Conservation (phyloP, 2,329 filamentous ascomycete genomes). For the Aspergillus sp. region DNA sequence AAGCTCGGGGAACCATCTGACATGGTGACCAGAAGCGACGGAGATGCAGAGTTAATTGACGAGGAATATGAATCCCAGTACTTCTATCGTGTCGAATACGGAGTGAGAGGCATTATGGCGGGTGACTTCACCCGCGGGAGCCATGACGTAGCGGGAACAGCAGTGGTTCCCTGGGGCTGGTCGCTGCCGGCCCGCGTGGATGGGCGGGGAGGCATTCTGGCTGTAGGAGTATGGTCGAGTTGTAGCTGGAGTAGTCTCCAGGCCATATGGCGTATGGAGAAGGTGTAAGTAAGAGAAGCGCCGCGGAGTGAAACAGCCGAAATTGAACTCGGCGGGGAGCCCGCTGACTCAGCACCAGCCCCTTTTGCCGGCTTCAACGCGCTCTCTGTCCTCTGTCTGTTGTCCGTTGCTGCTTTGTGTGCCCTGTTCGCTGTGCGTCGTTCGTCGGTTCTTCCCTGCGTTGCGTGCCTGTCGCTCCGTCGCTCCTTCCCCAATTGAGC, state of each 20-base stretch:
- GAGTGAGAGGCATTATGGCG: too few species aligned
- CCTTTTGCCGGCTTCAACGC: constrained; percentile 19
- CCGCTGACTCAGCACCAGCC: constrained; percentile 26
- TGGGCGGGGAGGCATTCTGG: too few species aligned
- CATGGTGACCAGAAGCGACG: constrained; percentile 2
- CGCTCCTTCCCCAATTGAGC: background rate
- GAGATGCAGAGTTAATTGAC: background rate
- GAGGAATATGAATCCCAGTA: too few species aligned
- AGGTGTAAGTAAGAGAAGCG: background rate
- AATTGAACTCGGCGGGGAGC: constrained; percentile 5
- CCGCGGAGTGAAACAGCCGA: background rate
- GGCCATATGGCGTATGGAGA: background rate
- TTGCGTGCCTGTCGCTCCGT: background rate
- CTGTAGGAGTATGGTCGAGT: too few species aligned
- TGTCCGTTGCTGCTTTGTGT: background rate
- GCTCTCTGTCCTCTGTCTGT: background rate
- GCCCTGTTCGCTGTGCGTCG: background rate
- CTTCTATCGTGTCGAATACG: too few species aligned
- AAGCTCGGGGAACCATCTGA: constrained; percentile 6
- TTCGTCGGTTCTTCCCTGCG: background rate
- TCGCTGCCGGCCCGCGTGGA: too few species aligned
- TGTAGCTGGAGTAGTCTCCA: too few species aligned
- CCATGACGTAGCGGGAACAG: too few species aligned
- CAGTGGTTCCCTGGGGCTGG: too few species aligned
- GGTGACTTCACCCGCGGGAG: too few species aligned